These are phyloP conservation scores for Furcasterigmium sp. DNA, from an alignment of 2,329 filamentous ascomycete genomes.

Conservation along the genomic window DNA sequence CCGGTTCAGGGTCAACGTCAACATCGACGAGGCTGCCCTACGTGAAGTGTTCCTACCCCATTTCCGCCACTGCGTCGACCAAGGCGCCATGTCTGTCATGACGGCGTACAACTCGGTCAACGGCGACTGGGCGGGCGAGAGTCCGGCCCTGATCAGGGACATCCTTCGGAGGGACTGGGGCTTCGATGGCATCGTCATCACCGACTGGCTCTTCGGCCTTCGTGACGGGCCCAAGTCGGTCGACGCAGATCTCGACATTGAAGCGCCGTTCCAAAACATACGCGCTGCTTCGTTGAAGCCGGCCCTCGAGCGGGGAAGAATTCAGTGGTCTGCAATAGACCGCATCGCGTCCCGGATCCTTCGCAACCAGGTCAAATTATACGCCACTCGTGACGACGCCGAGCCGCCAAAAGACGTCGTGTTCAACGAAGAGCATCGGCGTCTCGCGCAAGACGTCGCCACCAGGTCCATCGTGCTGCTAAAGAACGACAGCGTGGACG, in stretches of 20 bases:
- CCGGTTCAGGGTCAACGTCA: conserved; percentile 14
- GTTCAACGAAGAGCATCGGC: conserved; percentile 12
- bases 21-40: conserved; percentile 10
- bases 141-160: conserved; percentile 9
- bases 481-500: conserved; percentile 9
- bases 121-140: conserved; percentile 14
- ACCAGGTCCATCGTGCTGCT: conserved; percentile 14
- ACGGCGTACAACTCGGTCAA: conserved; percentile 15
- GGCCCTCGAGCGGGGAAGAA: neutral
- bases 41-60: conserved; percentile 16
- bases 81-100: conserved; percentile 13
- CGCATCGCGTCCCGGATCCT: conserved; percentile 6
- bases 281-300: neutral
- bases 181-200: conserved; percentile 8
- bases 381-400: neutral
- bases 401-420: conserved; percentile 6
- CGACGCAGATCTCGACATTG: conserved; percentile 15
- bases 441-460: conserved; percentile 11
- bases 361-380: conserved; percentile 5
- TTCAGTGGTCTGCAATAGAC: neutral
- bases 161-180: conserved; percentile 10
- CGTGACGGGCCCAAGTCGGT: conserved; percentile 10
- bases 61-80: conserved; percentile 12
- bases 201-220: conserved; percentile 13
- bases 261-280: conserved; percentile 12